phyloP scores from a whole-genome alignment of 192 early-diverging fungal species.

The Coemansia sp. region DNA sequence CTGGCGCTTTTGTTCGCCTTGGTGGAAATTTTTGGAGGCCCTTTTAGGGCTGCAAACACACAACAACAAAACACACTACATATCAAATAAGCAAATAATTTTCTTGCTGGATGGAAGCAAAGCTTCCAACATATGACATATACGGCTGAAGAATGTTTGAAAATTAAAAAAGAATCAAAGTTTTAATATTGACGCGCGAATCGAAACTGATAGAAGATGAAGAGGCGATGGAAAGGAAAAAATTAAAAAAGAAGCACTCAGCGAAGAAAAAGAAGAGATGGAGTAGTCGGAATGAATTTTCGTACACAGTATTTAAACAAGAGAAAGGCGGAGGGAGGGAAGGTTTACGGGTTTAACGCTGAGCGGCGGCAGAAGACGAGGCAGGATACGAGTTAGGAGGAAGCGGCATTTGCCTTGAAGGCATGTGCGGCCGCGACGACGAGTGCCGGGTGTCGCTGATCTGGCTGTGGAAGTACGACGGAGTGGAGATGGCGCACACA shows the following conservation, averaged over 20 bases:
- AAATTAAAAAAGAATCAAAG: not conserved
- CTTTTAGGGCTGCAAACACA: slow-evolving; percentile 12
- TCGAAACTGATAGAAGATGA: slow-evolving; percentile 2
- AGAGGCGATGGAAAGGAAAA: not conserved
- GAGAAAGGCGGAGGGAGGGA: not conserved
- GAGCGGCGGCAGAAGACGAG: not conserved
- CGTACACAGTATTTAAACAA: slow-evolving; percentile 13
- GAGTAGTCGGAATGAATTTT: not conserved
- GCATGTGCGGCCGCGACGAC: slow-evolving; percentile 9
- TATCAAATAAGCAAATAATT: not conserved
- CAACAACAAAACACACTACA: slow-evolving; percentile 4
- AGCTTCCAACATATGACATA: too few species aligned
- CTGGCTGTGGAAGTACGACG: slow-evolving; percentile 22
- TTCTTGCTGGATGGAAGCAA: not conserved
- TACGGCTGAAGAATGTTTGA: not conserved
- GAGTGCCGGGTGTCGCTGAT: slow-evolving; percentile 15
- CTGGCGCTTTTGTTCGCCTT: slow-evolving; percentile 12
- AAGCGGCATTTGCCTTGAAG: slow-evolving; percentile 5
- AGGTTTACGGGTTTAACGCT: not conserved
- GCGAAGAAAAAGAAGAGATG: slow-evolving; percentile 5
- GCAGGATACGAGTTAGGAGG: slow-evolving; percentile 7
- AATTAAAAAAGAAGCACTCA: not conserved
- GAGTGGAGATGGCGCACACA: slow-evolving; percentile 17
- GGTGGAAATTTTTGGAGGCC: slow-evolving; percentile 56
- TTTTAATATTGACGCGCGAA: not conserved